Evolutionary conservation across 257 asterid species (phyloP).

Genomic region (Solanum pimpinellifolium): DNA sequence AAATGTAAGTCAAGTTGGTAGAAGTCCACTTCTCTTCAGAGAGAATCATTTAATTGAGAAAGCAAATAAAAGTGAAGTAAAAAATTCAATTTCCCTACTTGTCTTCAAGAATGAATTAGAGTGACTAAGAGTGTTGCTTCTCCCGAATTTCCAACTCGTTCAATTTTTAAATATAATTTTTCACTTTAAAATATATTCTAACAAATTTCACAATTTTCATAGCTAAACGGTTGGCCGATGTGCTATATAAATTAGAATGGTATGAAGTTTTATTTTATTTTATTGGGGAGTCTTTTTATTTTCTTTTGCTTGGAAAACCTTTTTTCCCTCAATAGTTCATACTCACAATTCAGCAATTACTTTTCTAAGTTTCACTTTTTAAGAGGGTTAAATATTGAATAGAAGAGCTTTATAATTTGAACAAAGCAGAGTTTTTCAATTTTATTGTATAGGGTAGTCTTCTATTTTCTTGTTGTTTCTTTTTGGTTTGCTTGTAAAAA

Average conservation of each 20-base stretch:
- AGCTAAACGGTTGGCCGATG: background rate
- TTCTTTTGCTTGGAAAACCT: background rate
- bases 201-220: background rate
- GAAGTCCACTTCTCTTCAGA: background rate
- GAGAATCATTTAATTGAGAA: background rate
- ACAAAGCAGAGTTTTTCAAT: background rate
- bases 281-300: background rate
- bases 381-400: background rate
- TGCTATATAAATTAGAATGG: background rate
- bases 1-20: background rate
- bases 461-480: too few species aligned
- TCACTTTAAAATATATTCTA: background rate
- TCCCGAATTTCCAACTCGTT: background rate
- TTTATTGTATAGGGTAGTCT: background rate
- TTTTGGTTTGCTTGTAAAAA: too few species aligned
- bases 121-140: background rate
- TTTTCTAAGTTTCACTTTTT: background rate
- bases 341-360: background rate
- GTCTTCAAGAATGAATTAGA: background rate
- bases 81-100: background rate
- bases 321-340: background rate
- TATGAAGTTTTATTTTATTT: background rate
- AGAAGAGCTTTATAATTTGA: background rate
- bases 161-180: too few species aligned
- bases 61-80: background rate